A percentile compares a stretch with the other conserved stretches of the same genome.
These are phyloP conservation scores for Nepenthes gracilis DNA, from an alignment of 148 eudicot genomes.

Conservation along the genomic window DNA sequence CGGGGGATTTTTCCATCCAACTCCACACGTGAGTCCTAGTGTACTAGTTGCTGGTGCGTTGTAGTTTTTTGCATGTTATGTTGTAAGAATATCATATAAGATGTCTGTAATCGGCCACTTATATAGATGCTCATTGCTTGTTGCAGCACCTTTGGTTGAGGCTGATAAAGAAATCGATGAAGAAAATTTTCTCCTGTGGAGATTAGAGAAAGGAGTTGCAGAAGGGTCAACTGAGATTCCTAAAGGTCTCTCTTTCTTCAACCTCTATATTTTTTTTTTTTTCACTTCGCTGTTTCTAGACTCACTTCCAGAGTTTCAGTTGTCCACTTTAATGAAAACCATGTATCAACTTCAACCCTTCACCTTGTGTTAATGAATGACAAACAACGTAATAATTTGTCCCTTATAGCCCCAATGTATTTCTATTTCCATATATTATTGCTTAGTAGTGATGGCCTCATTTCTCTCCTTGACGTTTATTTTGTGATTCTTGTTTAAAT, in stretches of 20 bases:
- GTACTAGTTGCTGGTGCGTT: background rate
- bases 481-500: no score
- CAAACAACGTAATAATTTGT: no score
- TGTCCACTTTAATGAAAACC: no score
- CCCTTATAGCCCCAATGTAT: no score
- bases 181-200: conserved; percentile 75
- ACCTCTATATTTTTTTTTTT: background rate
- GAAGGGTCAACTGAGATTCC: conserved; percentile 95
- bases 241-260: conserved; percentile 37
- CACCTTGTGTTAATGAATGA: no score
- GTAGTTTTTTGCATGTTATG: background rate
- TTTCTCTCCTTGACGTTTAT: no score
- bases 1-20: conserved; percentile 87
- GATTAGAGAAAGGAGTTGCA: conserved; percentile 87
- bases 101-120: conserved; percentile 1
- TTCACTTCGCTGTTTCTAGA: background rate
- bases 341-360: no score
- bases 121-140: conserved; percentile 6
- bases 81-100: background rate
- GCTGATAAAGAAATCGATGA: conserved; percentile 76
- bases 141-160: conserved; percentile 92
- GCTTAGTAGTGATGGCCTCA: no score
- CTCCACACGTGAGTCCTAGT: conserved; percentile 43
- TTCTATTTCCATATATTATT: no score
- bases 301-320: background rate